Conservation (phyloP, 2,329 filamentous ascomycete genomes). For the Aspergillus melleus region DNA sequence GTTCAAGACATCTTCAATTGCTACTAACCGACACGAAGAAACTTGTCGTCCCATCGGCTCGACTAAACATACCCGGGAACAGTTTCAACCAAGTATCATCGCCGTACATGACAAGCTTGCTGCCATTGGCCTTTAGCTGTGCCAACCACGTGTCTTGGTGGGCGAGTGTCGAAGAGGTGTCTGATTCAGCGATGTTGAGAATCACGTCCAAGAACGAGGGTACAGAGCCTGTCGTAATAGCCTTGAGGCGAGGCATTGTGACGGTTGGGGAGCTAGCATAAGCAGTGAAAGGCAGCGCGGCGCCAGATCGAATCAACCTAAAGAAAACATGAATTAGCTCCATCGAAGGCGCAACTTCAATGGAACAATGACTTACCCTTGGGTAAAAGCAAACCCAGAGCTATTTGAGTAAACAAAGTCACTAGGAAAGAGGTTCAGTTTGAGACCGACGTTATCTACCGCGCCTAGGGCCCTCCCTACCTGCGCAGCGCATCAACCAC, state of each 20-base stretch:
- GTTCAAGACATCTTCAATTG: not conserved
- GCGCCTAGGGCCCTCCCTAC: slow-evolving; percentile 46
- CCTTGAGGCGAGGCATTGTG: slow-evolving; percentile 96
- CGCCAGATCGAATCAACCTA: slow-evolving; percentile 80
- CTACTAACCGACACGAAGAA: slow-evolving; percentile 91
- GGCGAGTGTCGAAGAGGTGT: slow-evolving; percentile 83
- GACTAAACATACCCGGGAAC: slow-evolving; percentile 84
- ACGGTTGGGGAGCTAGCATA: slow-evolving; percentile 96
- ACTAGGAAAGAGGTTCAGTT: slow-evolving; percentile 49
- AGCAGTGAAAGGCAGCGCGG: slow-evolving; percentile 88
- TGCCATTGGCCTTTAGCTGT: slow-evolving; percentile 76
- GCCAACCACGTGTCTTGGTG: slow-evolving; percentile 94
- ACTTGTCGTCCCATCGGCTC: slow-evolving; percentile 89
- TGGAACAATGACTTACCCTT: slow-evolving; percentile 59
- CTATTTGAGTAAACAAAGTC: slow-evolving; percentile 85
- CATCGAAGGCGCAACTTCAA: not conserved
- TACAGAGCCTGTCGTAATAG: slow-evolving; percentile 96
- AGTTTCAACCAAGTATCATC: slow-evolving; percentile 98
- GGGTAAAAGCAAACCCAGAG: slow-evolving; percentile 85
- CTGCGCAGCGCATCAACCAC: slow-evolving; percentile 92
- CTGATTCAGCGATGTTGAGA: slow-evolving; percentile 91
- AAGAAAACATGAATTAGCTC: slow-evolving; percentile 4
- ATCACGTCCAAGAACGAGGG: slow-evolving; percentile 97
- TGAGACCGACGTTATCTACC: slow-evolving; percentile 9
- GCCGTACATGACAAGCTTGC: slow-evolving; percentile 89